These are phyloP conservation scores for Arthroderma sp. DNA, from an alignment of 2,329 filamentous ascomycete species.

Conservation along the genomic window DNA sequence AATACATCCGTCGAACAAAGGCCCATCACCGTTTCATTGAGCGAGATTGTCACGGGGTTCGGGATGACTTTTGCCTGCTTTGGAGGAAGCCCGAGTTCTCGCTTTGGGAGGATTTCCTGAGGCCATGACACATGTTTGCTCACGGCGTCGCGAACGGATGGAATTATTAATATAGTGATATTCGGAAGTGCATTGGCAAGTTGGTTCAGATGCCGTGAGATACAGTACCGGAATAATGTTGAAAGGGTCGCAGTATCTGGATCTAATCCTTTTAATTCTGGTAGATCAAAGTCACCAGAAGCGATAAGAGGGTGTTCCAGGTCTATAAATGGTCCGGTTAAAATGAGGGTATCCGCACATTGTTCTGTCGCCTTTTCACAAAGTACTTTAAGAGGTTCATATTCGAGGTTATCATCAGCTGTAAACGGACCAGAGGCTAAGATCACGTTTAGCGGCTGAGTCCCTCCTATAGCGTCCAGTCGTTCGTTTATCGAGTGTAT, in stretches of 20 bases:
- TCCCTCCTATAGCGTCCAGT: constrained; percentile 49
- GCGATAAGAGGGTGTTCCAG: constrained; percentile 80
- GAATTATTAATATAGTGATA: constrained; percentile 69
- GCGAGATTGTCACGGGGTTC: constrained; percentile 76
- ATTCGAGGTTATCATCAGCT: constrained; percentile 80
- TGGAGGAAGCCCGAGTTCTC: constrained; percentile 59
- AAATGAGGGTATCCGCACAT: constrained; percentile 63
- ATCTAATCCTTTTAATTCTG: constrained; percentile 52
- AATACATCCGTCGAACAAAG: constrained; percentile 75
- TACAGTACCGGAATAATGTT: constrained; percentile 69
- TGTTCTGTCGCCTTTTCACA: constrained; percentile 63
- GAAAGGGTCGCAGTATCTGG: constrained; percentile 67
- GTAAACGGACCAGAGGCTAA: constrained; percentile 83
- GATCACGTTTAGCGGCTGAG: constrained; percentile 60
- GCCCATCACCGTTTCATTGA: constrained; percentile 77
- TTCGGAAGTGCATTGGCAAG: constrained; percentile 59
- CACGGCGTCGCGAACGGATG: constrained; percentile 69
- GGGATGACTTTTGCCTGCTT: constrained; percentile 66
- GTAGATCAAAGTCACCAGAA: constrained; percentile 63
- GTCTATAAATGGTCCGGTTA: constrained; percentile 82
- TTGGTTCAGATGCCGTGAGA: constrained; percentile 58
- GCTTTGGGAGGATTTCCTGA: constrained; percentile 55
- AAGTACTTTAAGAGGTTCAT: constrained; percentile 70
- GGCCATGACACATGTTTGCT: constrained; percentile 81
- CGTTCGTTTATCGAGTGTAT: constrained; percentile 58